phyloP scores from a whole-genome alignment of 1,139 yeast genomes.

The Scheffersomyces parashehatae region DNA sequence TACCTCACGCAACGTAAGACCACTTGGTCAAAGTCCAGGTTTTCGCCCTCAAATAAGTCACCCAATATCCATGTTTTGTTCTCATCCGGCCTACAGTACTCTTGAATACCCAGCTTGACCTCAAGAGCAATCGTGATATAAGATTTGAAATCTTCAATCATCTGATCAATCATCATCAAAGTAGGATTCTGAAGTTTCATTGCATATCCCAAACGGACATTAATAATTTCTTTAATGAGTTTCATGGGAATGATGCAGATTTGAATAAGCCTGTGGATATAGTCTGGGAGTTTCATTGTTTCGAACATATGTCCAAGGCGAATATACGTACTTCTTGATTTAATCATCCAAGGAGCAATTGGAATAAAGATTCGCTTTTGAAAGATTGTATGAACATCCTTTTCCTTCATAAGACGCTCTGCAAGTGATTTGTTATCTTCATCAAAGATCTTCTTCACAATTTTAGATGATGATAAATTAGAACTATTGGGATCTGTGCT shows the following conservation, averaged over 20 bases:
- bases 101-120: conserved; percentile 66
- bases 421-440: conserved; percentile 72
- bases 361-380: conserved; percentile 58
- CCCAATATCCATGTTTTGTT: conserved; percentile 72
- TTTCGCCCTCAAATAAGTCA: conserved; percentile 61
- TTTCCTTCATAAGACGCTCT: conserved; percentile 82
- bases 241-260: conserved; percentile 77
- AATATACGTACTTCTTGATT: conserved; percentile 73
- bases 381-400: conserved; percentile 73
- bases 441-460: conserved; percentile 46
- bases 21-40: conserved; percentile 62
- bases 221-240: conserved; percentile 77
- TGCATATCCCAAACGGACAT: conserved; percentile 76
- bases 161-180: conserved; percentile 94
- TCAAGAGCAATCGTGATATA: conserved; percentile 77
- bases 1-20: conserved; percentile 76
- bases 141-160: conserved; percentile 80
- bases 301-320: conserved; percentile 64
- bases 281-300: conserved; percentile 74
- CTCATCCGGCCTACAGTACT: conserved; percentile 63
- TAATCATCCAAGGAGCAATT: conserved; percentile 71
- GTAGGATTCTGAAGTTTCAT: conserved; percentile 81
- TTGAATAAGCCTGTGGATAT: conserved; percentile 64
- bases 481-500: conserved; percentile 30
- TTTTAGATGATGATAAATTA: conserved; percentile 18